These are phyloP conservation scores for Phytophthora sp. DNA, from an alignment of 352 stramenopile genomes.

Conservation along the genomic window DNA sequence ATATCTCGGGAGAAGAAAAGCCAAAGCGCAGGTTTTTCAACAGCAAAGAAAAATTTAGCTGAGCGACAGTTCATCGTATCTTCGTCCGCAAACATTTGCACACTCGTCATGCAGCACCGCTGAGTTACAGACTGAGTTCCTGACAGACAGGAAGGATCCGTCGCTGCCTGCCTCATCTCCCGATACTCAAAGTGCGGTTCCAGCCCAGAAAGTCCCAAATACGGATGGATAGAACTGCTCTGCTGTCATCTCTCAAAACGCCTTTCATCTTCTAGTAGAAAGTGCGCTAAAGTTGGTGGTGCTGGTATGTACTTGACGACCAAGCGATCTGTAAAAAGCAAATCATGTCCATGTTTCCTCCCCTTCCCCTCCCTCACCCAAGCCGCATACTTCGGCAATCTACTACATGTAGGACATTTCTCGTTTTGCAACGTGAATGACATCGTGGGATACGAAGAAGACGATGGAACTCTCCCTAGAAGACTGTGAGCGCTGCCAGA, in stretches of 20 bases:
- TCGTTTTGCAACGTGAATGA: conserved; percentile 7
- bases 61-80: too few species aligned
- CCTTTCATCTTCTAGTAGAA: conserved; percentile 12
- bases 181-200: not conserved
- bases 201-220: conserved; percentile 1
- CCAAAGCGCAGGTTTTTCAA: too few species aligned
- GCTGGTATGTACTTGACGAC: conserved; percentile 8
- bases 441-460: too few species aligned
- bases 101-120: not conserved
- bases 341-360: conserved; percentile 12
- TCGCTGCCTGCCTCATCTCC: conserved; percentile 1
- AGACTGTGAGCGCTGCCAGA: conserved; percentile 21
- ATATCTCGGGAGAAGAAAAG: too few species aligned
- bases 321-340: conserved; percentile 21
- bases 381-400: conserved; percentile 5
- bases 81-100: not conserved
- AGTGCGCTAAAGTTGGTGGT: conserved; percentile 19
- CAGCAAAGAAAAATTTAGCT: too few species aligned
- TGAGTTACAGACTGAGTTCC: too few species aligned
- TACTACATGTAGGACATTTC: conserved; percentile 8
- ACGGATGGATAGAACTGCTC: conserved; percentile 11
- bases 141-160: not conserved
- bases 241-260: too few species aligned
- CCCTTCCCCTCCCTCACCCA: too few species aligned
- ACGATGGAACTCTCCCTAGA: conserved; percentile 28